These are phyloP conservation scores for Parsonsia alboflavescens DNA, from an alignment of 257 asterid species.

Conservation along the genomic window DNA sequence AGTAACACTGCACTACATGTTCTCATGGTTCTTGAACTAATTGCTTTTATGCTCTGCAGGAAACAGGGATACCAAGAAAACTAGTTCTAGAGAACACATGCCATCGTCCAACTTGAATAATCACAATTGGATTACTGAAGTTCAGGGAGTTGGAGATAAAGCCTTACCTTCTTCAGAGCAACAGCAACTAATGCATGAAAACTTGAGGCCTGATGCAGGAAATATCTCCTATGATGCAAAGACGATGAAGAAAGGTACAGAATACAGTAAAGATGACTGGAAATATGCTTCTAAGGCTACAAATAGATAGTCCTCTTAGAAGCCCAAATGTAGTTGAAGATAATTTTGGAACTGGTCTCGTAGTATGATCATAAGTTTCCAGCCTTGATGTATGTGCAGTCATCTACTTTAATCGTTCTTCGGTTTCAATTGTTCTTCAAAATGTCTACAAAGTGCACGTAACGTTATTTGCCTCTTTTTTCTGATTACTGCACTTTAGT, in stretches of 20 bases:
- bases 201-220: not conserved
- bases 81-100: slow-evolving; percentile 9
- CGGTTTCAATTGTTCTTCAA: not conserved
- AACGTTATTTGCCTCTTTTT: not conserved
- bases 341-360: not conserved
- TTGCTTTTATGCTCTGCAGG: slow-evolving; percentile 33
- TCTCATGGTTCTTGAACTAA: slow-evolving; percentile 6
- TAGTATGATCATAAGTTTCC: not conserved
- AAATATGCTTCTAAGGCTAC: not conserved
- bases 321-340: too few species aligned
- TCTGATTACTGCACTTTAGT: not conserved
- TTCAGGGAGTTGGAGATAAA: slow-evolving; percentile 11
- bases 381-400: not conserved
- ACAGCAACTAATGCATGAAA: not conserved
- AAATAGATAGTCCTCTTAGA: not conserved
- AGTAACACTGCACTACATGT: not conserved
- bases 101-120: slow-evolving; percentile 26
- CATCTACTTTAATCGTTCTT: not conserved
- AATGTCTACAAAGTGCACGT: not conserved
- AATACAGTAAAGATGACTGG: not conserved
- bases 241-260: slow-evolving; percentile 6
- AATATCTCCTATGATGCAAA: not conserved
- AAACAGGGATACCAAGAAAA: slow-evolving; percentile 16
- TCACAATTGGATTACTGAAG: slow-evolving; percentile 22
- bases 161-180: slow-evolving; percentile 3